Conservation (phyloP, 2,329 filamentous ascomycete genomes). For the Penicillium sp. region DNA sequence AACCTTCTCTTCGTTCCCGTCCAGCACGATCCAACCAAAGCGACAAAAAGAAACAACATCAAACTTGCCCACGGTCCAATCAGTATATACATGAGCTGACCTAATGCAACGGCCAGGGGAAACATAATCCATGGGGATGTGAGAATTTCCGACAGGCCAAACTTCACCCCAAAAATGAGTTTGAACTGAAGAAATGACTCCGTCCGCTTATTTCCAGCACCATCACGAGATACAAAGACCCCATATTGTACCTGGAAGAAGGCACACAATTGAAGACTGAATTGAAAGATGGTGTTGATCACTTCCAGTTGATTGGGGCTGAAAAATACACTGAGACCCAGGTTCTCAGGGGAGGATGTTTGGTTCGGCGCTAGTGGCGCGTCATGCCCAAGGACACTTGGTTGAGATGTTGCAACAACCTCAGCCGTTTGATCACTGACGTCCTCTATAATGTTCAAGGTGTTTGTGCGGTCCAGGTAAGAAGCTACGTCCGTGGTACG, state of each 20-base stretch:
- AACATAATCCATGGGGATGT: not conserved
- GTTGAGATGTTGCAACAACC: not conserved
- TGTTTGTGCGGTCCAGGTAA: not conserved
- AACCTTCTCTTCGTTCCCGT: not conserved
- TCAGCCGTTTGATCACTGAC: not conserved
- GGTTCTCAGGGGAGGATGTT: not conserved
- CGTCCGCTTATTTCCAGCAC: not conserved
- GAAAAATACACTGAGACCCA: not conserved
- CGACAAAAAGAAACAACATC: not conserved
- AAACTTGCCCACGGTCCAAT: not conserved
- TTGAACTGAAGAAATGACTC: not conserved
- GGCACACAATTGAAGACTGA: not conserved
- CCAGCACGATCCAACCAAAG: not conserved
- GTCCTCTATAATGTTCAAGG: not conserved
- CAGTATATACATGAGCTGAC: not conserved
- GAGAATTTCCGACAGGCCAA: not conserved
- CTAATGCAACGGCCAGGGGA: not conserved
- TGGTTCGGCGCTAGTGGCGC: not conserved
- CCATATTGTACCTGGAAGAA: not conserved
- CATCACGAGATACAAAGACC: not conserved
- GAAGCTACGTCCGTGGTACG: not conserved
- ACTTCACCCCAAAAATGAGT: not conserved
- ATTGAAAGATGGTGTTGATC: not conserved
- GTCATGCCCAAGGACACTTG: not conserved
- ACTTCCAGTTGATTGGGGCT: not conserved